phyloP scores from a whole-genome alignment of 352 stramenopile species.

The Pythium vanterpoolii region DNA sequence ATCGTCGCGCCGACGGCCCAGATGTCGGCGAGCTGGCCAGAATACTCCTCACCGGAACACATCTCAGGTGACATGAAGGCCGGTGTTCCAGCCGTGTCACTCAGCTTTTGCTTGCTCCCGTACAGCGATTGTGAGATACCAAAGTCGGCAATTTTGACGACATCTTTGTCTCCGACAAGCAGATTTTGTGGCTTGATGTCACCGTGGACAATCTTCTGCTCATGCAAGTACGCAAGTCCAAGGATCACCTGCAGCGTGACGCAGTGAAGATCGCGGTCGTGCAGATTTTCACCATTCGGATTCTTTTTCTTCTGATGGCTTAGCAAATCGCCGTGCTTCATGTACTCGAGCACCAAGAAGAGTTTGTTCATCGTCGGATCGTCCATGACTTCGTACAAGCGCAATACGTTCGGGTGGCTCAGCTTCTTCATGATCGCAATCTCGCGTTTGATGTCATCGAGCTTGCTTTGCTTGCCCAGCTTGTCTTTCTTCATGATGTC shows the following conservation, averaged over 20 bases:
- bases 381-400: conserved; percentile 96
- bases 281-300: conserved; percentile 36
- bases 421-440: conserved; percentile 98
- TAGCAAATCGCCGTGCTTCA: conserved; percentile 79
- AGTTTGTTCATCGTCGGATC: conserved; percentile 92
- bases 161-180: conserved; percentile 79
- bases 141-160: conserved; percentile 92
- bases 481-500: conserved; percentile 87
- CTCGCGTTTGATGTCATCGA: conserved; percentile 90
- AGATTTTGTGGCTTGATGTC: conserved; percentile 90
- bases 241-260: conserved; percentile 72
- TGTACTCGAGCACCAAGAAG: conserved; percentile 97
- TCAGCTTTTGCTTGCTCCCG: conserved; percentile 74
- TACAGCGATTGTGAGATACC: conserved; percentile 87
- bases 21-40: conserved; percentile 86
- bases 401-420: conserved; percentile 93
- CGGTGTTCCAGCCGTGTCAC: conserved; percentile 82
- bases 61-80: conserved; percentile 94
- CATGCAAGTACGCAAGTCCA: conserved; percentile 88
- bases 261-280: conserved; percentile 70
- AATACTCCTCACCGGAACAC: conserved; percentile 81
- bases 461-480: conserved; percentile 71
- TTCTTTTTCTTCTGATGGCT: conserved; percentile 77
- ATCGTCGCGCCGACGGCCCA: conserved; percentile 88
- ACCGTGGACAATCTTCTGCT: conserved; percentile 82